phyloP scores from a whole-genome alignment of 768 basidiomycete species.

The Rhodotorula kratochvilovae region DNA sequence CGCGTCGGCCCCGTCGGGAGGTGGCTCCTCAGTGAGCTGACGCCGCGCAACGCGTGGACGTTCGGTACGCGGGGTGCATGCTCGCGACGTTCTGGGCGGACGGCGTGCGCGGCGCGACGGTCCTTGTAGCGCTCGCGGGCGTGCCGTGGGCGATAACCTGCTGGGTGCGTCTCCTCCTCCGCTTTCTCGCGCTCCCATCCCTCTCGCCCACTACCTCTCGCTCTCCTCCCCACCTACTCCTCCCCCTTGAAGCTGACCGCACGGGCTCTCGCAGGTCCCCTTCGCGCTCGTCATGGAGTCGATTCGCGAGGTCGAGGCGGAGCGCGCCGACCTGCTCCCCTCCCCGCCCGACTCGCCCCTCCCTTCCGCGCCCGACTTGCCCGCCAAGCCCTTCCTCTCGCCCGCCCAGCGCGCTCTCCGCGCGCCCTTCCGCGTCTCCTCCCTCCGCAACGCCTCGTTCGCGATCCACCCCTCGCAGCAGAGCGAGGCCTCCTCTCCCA shows the following conservation, averaged over 20 bases:
- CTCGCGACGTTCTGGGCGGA: constrained; percentile 57
- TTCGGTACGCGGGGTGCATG: constrained; percentile 72
- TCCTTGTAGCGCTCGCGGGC: constrained; percentile 72
- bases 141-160: constrained; percentile 89
- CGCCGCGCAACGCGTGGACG: constrained; percentile 54
- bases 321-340: constrained; percentile 44
- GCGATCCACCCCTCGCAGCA: neutral
- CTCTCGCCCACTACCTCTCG: no score
- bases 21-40: constrained; percentile 13
- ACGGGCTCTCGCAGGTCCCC: constrained; percentile 6
- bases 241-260: no score
- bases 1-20: constrained; percentile 1
- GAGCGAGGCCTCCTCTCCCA: neutral
- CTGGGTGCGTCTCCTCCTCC: constrained; percentile 53
- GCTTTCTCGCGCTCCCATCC: neutral
- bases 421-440: neutral
- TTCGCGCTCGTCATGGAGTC: constrained; percentile 33
- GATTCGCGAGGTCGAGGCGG: constrained; percentile 12
- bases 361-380: neutral
- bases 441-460: neutral
- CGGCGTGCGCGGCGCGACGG: constrained; percentile 63
- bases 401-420: neutral
- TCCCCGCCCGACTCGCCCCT: neutral
- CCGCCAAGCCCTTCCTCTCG: neutral
- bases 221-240: no score